Evolutionary conservation across 2,329 filamentous ascomycete species (phyloP), one percentile per base, ranked within the genome.

Genomic region (Phaeosphaeriaceae sp.): DNA sequence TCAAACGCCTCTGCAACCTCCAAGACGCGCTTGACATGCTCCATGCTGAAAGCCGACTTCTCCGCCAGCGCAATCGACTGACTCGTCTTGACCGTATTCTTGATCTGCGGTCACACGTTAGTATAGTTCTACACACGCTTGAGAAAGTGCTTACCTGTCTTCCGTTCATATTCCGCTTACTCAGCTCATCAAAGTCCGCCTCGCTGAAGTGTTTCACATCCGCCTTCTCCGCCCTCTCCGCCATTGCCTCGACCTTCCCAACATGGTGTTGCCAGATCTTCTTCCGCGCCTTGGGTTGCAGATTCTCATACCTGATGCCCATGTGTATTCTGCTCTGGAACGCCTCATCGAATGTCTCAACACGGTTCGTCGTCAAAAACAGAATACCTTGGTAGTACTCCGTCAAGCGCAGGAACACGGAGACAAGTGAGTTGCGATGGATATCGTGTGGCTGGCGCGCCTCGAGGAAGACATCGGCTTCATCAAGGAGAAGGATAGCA

Each of bases 361-460:
- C 91, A 1, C 92, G 87, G 74, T 96, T 96, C 2, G 93, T 96
- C 0, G 93, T 97, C 24, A 97, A 78, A 80, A 97, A 96, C 4
- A 96, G 77, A 53, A 96, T 96, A 2, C 93, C 93, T 72, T 96
- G 91, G 79, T 96, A 96, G 76, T 96, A 97, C 77, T 97, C 93
- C 0, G 97, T 83, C 56, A 94, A 84, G 0, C 92, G 88, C 2
- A 97, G 81, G 82, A 97, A 97, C 69, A 96, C 92, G 74, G 89
- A 91, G 52, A 96, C 93, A 1, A 95, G 86, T 0, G 90, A 90
- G 67, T 96, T 96, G 57, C 92, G 89, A 72, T 93, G 89, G 52
- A 96, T 89, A 68, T 96, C 91, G 62, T 92, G 89, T 69, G 92
- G 88, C 48, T 91, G 90, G 1, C 92, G 88, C 76, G 91, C 90